A percentile compares a stretch with the other conserved stretches of the same genome.
Evolutionary conservation across 2,329 filamentous ascomycete genomes (phyloP).

Genomic region (Colletotrichum godetiae): DNA sequence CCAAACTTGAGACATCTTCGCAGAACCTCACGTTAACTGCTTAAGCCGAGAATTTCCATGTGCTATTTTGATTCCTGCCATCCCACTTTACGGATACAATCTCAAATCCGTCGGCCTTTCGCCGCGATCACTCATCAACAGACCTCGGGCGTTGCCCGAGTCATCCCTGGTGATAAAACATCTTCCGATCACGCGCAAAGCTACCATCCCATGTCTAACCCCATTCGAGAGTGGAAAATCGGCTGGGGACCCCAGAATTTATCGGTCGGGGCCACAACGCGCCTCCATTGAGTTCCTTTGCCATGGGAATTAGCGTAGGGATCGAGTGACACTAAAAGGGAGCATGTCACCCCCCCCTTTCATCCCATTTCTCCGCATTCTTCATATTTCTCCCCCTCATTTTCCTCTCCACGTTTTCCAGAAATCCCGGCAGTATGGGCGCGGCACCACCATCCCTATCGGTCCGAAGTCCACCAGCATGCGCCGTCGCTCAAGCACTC

Average conservation of each 20-base stretch:
- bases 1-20: not conserved
- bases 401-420: constrained; percentile 13
- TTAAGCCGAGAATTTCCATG: not conserved
- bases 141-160: constrained; percentile 21
- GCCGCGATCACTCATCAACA: not conserved
- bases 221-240: not conserved
- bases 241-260: constrained; percentile 19
- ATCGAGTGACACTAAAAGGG: not conserved
- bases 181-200: constrained; percentile 1
- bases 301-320: not conserved
- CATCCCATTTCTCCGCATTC: constrained; percentile 30
- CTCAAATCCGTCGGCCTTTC: not conserved
- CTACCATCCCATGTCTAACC: constrained; percentile 18
- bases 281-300: not conserved
- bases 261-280: constrained; percentile 3
- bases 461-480: constrained; percentile 20
- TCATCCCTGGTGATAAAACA: not conserved
- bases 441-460: not conserved
- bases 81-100: not conserved
- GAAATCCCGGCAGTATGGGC: constrained; percentile 15
- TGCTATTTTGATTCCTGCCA: not conserved
- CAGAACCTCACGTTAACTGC: not conserved
- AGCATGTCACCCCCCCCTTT: not conserved
- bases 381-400: constrained; percentile 29
- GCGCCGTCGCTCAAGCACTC: constrained; percentile 18